These are phyloP conservation scores for Evernia prunastri DNA, from an alignment of 495 filamentous ascomycete species.

Conservation along the genomic window DNA sequence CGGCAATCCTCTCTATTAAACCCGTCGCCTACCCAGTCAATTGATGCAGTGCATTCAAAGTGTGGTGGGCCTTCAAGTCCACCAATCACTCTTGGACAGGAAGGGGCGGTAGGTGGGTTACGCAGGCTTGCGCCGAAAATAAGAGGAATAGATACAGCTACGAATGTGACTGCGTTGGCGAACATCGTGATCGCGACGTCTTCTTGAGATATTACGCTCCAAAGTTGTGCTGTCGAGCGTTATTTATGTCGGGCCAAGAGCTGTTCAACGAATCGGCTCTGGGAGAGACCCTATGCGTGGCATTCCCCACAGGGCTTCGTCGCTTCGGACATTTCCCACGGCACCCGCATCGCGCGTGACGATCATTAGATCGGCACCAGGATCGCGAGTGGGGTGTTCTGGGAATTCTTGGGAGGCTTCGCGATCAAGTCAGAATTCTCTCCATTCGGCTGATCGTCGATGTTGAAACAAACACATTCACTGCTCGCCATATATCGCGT, in stretches of 20 bases:
- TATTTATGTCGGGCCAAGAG: not conserved
- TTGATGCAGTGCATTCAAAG: constrained; percentile 2
- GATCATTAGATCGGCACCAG: constrained; percentile 6
- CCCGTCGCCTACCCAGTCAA: constrained; percentile 8
- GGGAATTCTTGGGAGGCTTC: not conserved
- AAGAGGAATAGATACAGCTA: not conserved
- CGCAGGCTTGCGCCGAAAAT: not conserved
- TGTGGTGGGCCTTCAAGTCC: not conserved
- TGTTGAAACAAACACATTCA: not conserved
- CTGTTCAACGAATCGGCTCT: not conserved
- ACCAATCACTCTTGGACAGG: not conserved
- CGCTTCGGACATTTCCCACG: constrained; percentile 1
- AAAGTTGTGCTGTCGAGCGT: not conserved
- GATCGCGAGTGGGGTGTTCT: not conserved
- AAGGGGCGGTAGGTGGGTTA: not conserved
- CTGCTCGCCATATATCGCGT: not conserved
- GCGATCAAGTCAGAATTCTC: not conserved
- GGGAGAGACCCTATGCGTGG: not conserved
- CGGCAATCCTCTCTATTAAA: constrained; percentile 11
- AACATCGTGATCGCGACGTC: not conserved
- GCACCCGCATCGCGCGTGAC: not conserved
- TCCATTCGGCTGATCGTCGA: not conserved
- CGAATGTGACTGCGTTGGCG: not conserved
- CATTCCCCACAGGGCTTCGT: not conserved
- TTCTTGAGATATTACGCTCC: not conserved